Percentiles rank a stretch among this genome's conserved stretches.
Evolutionary conservation across 169 alveolate genomes (phyloP).

Genomic region (Plasmodium adleri): DNA sequence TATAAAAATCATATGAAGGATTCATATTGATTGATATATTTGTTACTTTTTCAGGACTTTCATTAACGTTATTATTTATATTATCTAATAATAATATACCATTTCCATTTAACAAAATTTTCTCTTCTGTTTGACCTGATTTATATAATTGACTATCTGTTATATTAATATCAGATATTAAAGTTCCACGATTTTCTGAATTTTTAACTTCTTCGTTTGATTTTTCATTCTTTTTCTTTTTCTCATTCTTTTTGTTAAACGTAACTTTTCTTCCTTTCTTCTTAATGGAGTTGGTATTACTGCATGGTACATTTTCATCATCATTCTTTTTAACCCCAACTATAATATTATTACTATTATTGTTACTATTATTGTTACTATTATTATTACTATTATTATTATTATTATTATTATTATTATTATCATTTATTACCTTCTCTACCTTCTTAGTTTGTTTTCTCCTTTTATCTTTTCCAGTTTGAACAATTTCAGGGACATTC

Average conservation of each 20-base stretch:
- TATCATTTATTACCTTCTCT: too few relatives aligned
- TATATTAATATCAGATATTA: slow-evolving; percentile 5
- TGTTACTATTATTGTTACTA: too few relatives aligned
- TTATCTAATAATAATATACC: slow-evolving; percentile 1
- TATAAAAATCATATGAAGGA: slow-evolving; percentile 11
- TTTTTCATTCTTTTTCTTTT: slow-evolving; percentile 30
- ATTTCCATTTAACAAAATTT: slow-evolving; percentile 7
- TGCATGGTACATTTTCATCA: neutral
- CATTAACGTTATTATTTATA: slow-evolving; percentile 18
- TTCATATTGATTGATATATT: slow-evolving; percentile 2
- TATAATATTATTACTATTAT: neutral
- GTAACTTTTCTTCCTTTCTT: too few relatives aligned
- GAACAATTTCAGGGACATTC: too few relatives aligned
- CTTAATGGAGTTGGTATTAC: neutral
- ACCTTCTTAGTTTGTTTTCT: too few relatives aligned
- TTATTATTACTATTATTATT: neutral
- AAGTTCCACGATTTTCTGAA: slow-evolving; percentile 20
- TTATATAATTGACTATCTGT: slow-evolving; percentile 3
- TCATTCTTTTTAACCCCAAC: too few relatives aligned
- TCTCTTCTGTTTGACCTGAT: slow-evolving; percentile 23
- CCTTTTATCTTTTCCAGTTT: too few relatives aligned
- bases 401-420: too few relatives aligned
- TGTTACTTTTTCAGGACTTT: slow-evolving; percentile 8
- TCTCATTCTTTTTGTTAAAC: neutral
- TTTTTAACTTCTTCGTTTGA: slow-evolving; percentile 17